Conservation (phyloP, 2,329 filamentous ascomycete genomes). For the Cercospora sesami region DNA sequence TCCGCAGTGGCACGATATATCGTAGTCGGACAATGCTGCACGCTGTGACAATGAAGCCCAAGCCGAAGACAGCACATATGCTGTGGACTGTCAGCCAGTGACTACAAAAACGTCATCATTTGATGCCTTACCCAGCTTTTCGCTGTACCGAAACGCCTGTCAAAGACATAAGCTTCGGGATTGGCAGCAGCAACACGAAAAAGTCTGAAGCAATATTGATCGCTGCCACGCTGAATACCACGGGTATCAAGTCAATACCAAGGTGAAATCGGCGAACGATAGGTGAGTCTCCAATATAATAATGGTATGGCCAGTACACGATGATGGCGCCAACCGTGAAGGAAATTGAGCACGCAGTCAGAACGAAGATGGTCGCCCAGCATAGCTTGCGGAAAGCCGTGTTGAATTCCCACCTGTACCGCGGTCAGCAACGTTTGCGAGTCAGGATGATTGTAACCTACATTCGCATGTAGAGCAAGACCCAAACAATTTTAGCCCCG, state of each 20-base stretch:
- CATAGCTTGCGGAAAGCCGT: constrained; percentile 20
- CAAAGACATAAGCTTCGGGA: constrained; percentile 19
- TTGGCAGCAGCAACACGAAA: constrained; percentile 20
- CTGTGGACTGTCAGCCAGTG: neutral
- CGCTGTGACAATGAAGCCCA: constrained; percentile 22
- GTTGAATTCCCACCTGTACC: constrained; percentile 21
- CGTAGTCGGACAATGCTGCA: constrained; percentile 21
- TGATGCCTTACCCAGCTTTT: constrained; percentile 8
- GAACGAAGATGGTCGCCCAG: constrained; percentile 11
- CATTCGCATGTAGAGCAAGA: constrained; percentile 21
- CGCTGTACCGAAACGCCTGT: constrained; percentile 13
- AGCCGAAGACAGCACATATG: constrained; percentile 17
- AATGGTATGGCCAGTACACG: constrained; percentile 15
- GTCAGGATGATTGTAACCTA: neutral
- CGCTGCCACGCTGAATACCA: constrained; percentile 10
- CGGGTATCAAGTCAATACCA: constrained; percentile 12
- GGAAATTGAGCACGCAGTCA: neutral
- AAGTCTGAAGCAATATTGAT: constrained; percentile 20
- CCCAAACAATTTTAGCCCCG: constrained; percentile 18
- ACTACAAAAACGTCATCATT: neutral
- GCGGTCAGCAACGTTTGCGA: neutral
- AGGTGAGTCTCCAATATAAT: constrained; percentile 17
- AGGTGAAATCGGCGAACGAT: constrained; percentile 5
- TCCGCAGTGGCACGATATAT: constrained; percentile 15
- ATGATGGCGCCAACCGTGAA: constrained; percentile 13